Base-by-base conservation (phyloP, 257 asterid species). In the Rhazya stricta region DNA sequence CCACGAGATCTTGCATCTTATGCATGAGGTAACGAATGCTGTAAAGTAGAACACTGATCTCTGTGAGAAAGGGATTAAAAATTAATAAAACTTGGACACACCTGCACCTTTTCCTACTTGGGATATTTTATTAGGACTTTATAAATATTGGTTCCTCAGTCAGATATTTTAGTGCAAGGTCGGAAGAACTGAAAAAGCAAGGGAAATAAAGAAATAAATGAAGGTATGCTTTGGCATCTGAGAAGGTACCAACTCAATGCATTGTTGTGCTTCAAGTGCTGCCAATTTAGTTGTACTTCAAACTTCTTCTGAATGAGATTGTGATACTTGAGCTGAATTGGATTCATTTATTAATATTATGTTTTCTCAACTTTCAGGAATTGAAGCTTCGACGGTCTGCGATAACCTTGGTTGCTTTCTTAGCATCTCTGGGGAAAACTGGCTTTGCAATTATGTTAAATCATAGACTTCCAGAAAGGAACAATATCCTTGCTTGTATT, bases 311-410 rank as follows among this genome's bases (percentile, higher is more conserved):
- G 8, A 60, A 21, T 6, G 42, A 74, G 15, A 65, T 53, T n/a
- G 48, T 27, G 36, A 34, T 25, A 37, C 60, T 54, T 37, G n/a
- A 57, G 61, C 42, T 53, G 43, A 32, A 3, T 76, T 27, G 74
- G 56, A 50, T 65, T 57, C 66, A 58, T 53, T 15, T 12, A n/a
- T 46, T 75, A n/a, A 70, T 37, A 18, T 25, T 39, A 16, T 58
- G 16, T 77, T 56, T 75, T 53, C 77, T 74, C 0, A 50, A 83
- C 71, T 77, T 83, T 81, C 96, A 94, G 98, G 97, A 88, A 82
- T 80, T 94, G 91, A 87, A 84, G 90, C 97, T 94, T 77, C 97
- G 96, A 34, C 89, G 85, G 83, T 84, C 87, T 81, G 85, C 94
- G 66, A 82, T 94, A 77, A 79, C 71, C 78, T 83, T 90, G 74